Evolutionary conservation across 73 alveolate species (phyloP).

Genomic region (Tetrahymena malaccensis): DNA sequence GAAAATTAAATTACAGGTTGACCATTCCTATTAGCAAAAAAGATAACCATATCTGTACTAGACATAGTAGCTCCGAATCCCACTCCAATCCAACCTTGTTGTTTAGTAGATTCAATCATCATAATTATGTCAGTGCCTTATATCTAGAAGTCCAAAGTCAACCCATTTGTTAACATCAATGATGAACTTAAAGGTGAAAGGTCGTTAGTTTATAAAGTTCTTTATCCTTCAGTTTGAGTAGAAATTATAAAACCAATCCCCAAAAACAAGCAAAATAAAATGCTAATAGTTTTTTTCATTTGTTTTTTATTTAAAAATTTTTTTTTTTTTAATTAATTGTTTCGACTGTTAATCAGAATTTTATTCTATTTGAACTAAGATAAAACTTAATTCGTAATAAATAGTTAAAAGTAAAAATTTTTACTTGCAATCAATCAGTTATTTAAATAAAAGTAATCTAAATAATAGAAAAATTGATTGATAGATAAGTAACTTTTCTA

Average conservation of each 20-base stretch:
- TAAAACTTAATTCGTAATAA: no score
- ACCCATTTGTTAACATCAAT: not conserved
- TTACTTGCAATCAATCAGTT: no score
- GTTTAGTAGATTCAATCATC: not conserved
- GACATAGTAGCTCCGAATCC: conserved; percentile 28
- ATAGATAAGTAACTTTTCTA: no score
- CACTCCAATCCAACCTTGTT: conserved; percentile 22
- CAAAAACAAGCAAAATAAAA: not conserved
- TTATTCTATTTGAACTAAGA: no score
- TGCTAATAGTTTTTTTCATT: not conserved
- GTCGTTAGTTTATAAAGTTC: not conserved
- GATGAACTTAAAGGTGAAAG: not conserved
- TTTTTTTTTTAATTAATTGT: no score
- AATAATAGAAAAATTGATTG: no score
- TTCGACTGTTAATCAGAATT: not conserved
- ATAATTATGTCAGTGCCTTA: not conserved
- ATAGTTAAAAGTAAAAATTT: not conserved
- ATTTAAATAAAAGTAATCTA: no score
- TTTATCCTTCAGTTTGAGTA: not conserved
- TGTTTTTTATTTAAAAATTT: no score
- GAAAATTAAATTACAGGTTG: not conserved
- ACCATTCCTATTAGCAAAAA: not conserved
- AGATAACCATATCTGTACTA: not conserved
- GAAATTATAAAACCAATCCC: not conserved
- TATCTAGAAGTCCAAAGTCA: not conserved